These are phyloP conservation scores for Neofusicoccum laricinum DNA, from an alignment of 2,329 filamentous ascomycete species.

Conservation along the genomic window DNA sequence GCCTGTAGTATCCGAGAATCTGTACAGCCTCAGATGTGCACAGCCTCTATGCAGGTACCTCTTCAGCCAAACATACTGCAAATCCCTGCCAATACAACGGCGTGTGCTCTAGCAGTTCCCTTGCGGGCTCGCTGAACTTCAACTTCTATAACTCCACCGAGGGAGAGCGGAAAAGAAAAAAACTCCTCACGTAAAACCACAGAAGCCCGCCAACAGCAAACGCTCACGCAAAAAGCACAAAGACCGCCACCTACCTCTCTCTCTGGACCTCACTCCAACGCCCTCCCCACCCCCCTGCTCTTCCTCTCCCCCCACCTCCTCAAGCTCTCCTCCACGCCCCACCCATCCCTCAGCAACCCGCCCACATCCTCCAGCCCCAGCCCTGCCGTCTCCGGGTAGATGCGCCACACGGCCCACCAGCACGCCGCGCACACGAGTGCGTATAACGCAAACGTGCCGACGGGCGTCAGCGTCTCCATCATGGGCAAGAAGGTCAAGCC, in stretches of 20 bases:
- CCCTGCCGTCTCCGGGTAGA: conserved; percentile 86
- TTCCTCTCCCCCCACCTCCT: background rate
- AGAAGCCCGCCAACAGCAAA: background rate
- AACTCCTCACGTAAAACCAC: no score
- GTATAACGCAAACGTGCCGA: conserved; percentile 80
- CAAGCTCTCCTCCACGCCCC: conserved; percentile 55
- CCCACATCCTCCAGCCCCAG: conserved; percentile 78
- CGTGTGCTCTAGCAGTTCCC: no score
- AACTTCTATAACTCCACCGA: no score
- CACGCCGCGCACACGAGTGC: conserved; percentile 66
- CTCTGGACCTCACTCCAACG: background rate
- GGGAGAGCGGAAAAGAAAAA: no score
- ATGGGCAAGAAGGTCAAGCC: conserved; percentile 85
- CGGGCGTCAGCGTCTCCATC: conserved; percentile 72
- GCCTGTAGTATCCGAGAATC: no score
- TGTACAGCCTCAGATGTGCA: no score
- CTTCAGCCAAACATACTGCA: no score
- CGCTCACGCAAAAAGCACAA: background rate
- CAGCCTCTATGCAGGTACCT: no score
- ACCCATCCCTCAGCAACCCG: conserved; percentile 66
- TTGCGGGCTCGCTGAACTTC: no score
- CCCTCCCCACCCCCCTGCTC: background rate
- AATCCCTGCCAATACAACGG: no score
- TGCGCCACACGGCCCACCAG: conserved; percentile 65
- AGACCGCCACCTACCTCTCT: background rate